phyloP scores from a whole-genome alignment of 495 filamentous ascomycete genomes.

The Aspergillus bertholletiae region DNA sequence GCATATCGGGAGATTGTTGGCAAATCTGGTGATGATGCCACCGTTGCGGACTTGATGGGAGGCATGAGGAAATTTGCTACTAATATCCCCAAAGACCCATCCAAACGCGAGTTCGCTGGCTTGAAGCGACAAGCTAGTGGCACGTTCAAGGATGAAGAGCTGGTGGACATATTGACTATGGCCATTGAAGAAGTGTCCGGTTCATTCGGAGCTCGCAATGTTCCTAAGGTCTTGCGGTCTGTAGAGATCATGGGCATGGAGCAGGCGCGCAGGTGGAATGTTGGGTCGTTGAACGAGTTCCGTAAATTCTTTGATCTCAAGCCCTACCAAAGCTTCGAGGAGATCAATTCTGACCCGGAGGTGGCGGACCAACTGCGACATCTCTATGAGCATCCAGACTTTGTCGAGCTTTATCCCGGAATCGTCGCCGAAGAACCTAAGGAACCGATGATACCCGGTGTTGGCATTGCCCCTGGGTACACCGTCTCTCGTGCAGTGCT shows the following conservation, averaged over 20 bases:
- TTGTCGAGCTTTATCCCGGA: conserved; percentile 62
- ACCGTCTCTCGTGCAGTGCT: conserved; percentile 54
- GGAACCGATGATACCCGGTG: conserved; percentile 50
- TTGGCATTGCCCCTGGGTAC: conserved; percentile 53
- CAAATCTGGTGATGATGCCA: conserved; percentile 53
- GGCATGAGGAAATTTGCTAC: conserved; percentile 51
- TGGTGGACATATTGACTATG: conserved; percentile 56
- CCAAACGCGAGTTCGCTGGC: conserved; percentile 54
- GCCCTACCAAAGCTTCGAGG: conserved; percentile 57
- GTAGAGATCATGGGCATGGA: conserved; percentile 61
- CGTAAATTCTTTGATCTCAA: conserved; percentile 58
- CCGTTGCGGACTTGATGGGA: conserved; percentile 47
- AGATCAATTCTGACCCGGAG: conserved; percentile 58
- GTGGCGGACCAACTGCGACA: conserved; percentile 49
- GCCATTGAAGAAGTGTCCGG: conserved; percentile 60
- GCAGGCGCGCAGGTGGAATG: conserved; percentile 57
- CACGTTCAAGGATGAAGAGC: conserved; percentile 57
- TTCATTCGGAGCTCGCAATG: conserved; percentile 56
- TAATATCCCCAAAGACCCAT: conserved; percentile 44
- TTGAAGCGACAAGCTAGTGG: conserved; percentile 54
- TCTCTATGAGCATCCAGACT: conserved; percentile 59
- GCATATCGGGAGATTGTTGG: conserved; percentile 52
- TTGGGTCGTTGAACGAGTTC: conserved; percentile 62
- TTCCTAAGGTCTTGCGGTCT: conserved; percentile 54
- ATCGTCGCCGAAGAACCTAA: conserved; percentile 54